Evolutionary conservation across 768 basidiomycete species (phyloP).

Genomic region (Boletus speciosus): DNA sequence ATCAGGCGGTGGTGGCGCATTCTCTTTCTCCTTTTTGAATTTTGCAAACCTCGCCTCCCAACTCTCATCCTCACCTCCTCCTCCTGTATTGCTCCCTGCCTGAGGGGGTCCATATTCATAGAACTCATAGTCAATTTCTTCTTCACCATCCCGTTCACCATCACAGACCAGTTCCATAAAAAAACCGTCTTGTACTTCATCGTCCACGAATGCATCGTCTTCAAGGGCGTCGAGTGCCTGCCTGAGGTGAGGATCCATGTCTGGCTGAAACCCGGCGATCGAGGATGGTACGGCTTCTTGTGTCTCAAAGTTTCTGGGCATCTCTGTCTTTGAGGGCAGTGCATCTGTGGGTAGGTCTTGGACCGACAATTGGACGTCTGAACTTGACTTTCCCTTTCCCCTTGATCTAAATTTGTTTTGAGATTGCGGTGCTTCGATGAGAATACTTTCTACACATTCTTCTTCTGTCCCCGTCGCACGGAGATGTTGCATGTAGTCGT

Average conservation of each 20-base stretch:
- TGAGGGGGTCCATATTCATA: slow-evolving; percentile 41
- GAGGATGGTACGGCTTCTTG: slow-evolving; percentile 78
- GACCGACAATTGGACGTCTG: slow-evolving; percentile 38
- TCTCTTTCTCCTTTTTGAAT: slow-evolving; percentile 60
- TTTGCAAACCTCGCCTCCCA: slow-evolving; percentile 82
- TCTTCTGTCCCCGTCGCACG: slow-evolving; percentile 72
- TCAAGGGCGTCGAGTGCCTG: slow-evolving; percentile 93
- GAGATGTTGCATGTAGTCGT: slow-evolving; percentile 98
- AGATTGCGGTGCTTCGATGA: slow-evolving; percentile 69
- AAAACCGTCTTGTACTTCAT: slow-evolving; percentile 68
- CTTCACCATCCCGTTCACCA: slow-evolving; percentile 63
- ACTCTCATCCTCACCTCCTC: slow-evolving; percentile 31
- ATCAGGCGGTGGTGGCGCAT: slow-evolving; percentile 27
- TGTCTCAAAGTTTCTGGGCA: slow-evolving; percentile 71
- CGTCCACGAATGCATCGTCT: slow-evolving; percentile 91
- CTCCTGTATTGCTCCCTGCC: slow-evolving; percentile 20
- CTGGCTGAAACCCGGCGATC: slow-evolving; percentile 86
- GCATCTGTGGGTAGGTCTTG: slow-evolving; percentile 64
- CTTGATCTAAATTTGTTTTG: slow-evolving; percentile 32
- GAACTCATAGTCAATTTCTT: slow-evolving; percentile 66
- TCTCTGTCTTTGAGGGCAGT: slow-evolving; percentile 68
- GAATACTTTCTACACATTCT: slow-evolving; percentile 75
- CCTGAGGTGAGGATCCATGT: slow-evolving; percentile 93
- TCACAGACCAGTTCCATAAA: slow-evolving; percentile 68
- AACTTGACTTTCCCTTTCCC: slow-evolving; percentile 38